Evolutionary conservation across 192 early-diverging fungal species (phyloP), one percentile per base, ranked within the genome.

Genomic region (Coemansia sp.): DNA sequence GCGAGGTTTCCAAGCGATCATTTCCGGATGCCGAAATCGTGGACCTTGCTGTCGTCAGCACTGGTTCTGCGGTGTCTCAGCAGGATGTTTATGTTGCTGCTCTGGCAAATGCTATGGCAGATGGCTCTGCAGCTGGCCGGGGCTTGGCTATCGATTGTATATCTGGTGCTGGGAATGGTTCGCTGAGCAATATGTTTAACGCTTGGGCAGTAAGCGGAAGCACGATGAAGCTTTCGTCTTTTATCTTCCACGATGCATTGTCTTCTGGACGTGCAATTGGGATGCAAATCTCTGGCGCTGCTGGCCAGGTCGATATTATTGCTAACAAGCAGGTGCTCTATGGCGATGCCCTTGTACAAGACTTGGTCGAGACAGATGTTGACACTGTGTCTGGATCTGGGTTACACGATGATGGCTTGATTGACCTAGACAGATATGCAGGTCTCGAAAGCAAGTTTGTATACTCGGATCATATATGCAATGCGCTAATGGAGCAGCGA

Each of bases 401-500:
- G 18, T 34, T 7, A 11, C 48, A 33, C 8, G 69, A 63, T 16
- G n/a, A 56, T 29, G 64, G 61, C 0, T 12, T 60, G 56, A 18
- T 64, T 20, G 56, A 52, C 31, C 57, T 65, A 16, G n/a, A 38
- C 4, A 51, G 36, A 28, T 81, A 67, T 18, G 28, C 63, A 7
- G 60, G 45, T 11, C 28, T n/a, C 2, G 57, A 18, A 2, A 40
- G 45, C 12, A 29, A 34, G n/a, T 75, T 75, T 71, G 66, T 63
- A 18, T 81, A 81, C 33, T 6, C 63, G 29, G 51, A 59, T 2
- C 34, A 12, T 4, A 56, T 75, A 12, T 58, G 73, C 20, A 63
- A 48, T 12, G 78, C 73, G 8, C 48, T 75, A 28, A 8, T 45
- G 6, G 73, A 75, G 60, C 78, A 72, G 45, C 73, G 78, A n/a